Evolutionary conservation across 192 early-diverging fungal species (phyloP).

Genomic region (Coemansia guatemalensis): DNA sequence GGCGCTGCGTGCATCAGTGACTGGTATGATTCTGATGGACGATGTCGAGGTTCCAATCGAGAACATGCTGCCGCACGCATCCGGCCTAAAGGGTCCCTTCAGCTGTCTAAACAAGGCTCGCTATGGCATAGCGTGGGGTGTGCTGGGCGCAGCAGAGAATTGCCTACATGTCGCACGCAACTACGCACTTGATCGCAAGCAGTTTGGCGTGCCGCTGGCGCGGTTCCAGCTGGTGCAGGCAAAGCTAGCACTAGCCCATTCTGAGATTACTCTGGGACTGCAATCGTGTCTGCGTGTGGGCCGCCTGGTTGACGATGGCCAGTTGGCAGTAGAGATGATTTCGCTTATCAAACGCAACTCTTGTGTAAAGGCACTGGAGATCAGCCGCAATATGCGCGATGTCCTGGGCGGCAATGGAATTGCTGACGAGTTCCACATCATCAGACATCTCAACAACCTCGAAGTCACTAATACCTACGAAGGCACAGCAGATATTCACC

Average conservation of each 20-base stretch:
- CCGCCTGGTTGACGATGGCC: conserved; percentile 84
- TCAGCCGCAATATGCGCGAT: conserved; percentile 87
- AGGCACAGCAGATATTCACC: conserved; percentile 94
- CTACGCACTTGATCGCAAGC: conserved; percentile 86
- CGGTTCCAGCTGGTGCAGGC: conserved; percentile 95
- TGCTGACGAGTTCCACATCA: conserved; percentile 95
- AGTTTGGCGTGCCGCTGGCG: conserved; percentile 92
- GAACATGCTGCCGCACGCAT: conserved; percentile 88
- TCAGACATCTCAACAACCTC: conserved; percentile 89
- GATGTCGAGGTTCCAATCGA: conserved; percentile 89
- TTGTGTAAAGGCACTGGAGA: conserved; percentile 89
- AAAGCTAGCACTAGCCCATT: conserved; percentile 92
- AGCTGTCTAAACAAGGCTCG: conserved; percentile 98
- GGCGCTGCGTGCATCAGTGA: conserved; percentile 89
- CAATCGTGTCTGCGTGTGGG: conserved; percentile 91
- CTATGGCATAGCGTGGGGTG: conserved; percentile 96
- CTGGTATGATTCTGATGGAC: conserved; percentile 99
- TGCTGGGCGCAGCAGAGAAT: conserved; percentile 90
- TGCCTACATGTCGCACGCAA: conserved; percentile 87
- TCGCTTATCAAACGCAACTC: conserved; percentile 97
- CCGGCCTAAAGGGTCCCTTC: conserved; percentile 93
- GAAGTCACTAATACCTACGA: conserved; percentile 97
- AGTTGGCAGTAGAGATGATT: conserved; percentile 91
- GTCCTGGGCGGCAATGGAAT: conserved; percentile 97
- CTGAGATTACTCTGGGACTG: conserved; percentile 88